A percentile compares a stretch with the other conserved stretches of the same genome.
Conservation (phyloP, 2,329 filamentous ascomycete genomes). For the Didymella pomorum region DNA sequence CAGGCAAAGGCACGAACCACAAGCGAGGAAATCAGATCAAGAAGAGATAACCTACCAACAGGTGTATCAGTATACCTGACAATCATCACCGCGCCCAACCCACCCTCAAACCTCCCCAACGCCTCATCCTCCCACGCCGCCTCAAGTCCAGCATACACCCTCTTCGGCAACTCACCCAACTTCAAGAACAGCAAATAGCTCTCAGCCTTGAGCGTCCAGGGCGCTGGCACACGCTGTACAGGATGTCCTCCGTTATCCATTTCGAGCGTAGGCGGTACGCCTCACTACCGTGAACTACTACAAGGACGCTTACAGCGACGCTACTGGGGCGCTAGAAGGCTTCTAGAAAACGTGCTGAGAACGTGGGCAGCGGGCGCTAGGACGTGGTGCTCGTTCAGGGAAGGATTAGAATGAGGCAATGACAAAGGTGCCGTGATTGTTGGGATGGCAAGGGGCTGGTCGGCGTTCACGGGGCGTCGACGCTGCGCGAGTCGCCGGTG, state of each 20-base stretch:
- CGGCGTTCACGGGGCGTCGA: not conserved
- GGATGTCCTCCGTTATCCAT: conserved; percentile 28
- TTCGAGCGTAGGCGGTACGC: not conserved
- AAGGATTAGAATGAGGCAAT: not conserved
- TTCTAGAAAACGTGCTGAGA: conserved; percentile 10
- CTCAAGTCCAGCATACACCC: conserved; percentile 40
- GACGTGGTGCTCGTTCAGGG: not conserved
- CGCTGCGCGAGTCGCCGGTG: conserved; percentile 1
- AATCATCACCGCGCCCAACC: conserved; percentile 39
- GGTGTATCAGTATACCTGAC: conserved; percentile 43
- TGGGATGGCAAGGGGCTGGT: conserved; percentile 4
- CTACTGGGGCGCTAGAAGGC: conserved; percentile 5
- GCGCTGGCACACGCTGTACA: conserved; percentile 32
- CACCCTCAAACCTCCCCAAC: conserved; percentile 37
- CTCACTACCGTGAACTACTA: too few relatives aligned
- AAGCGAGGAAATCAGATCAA: not conserved
- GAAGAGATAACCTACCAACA: conserved; percentile 37
- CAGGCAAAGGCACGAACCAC: not conserved
- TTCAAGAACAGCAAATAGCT: conserved; percentile 39
- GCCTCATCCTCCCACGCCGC: conserved; percentile 24
- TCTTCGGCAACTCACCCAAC: conserved; percentile 33
- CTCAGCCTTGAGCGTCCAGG: conserved; percentile 39
- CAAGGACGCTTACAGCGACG: too few relatives aligned
- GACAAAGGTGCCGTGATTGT: not conserved
- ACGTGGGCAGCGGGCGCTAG: conserved; percentile 2